Percentiles rank a stretch among this genome's conserved stretches.
Conservation (phyloP, 768 basidiomycete species). For the Suillus plorans region DNA sequence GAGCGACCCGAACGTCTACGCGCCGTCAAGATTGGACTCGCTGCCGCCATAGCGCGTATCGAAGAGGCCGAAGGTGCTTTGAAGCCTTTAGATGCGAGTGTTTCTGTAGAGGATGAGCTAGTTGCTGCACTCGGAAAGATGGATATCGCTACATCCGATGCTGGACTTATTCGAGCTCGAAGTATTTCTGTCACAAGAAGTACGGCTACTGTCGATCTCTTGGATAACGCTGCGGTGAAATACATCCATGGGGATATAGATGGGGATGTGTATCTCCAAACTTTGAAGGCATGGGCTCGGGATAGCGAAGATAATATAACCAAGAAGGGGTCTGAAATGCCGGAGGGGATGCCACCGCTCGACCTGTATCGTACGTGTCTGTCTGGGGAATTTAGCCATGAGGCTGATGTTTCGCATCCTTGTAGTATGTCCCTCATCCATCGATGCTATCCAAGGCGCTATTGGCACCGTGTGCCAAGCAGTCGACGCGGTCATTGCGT, state of each 20-base stretch:
- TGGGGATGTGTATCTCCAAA: constrained; percentile 64
- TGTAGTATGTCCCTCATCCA: constrained; percentile 74
- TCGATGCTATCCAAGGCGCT: constrained; percentile 79
- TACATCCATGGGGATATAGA: constrained; percentile 74
- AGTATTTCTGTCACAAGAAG: constrained; percentile 45
- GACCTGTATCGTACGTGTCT: constrained; percentile 74
- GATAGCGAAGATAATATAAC: constrained; percentile 63
- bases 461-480: constrained; percentile 86
- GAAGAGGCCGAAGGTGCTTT: constrained; percentile 36
- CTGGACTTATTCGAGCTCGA: constrained; percentile 18
- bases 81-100: not conserved
- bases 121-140: constrained; percentile 46
- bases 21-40: constrained; percentile 79
- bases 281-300: constrained; percentile 56
- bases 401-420: not conserved
- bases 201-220: constrained; percentile 51
- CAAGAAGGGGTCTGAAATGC: constrained; percentile 72
- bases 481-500: constrained; percentile 62
- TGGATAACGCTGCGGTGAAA: constrained; percentile 64
- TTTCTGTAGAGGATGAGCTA: constrained; percentile 40
- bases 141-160: constrained; percentile 33
- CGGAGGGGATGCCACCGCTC: constrained; percentile 64
- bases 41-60: constrained; percentile 74
- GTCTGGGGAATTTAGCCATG: not conserved
- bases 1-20: constrained; percentile 89